Conservation (phyloP, 768 basidiomycete genomes). For the Rhodotorula paludigena region DNA sequence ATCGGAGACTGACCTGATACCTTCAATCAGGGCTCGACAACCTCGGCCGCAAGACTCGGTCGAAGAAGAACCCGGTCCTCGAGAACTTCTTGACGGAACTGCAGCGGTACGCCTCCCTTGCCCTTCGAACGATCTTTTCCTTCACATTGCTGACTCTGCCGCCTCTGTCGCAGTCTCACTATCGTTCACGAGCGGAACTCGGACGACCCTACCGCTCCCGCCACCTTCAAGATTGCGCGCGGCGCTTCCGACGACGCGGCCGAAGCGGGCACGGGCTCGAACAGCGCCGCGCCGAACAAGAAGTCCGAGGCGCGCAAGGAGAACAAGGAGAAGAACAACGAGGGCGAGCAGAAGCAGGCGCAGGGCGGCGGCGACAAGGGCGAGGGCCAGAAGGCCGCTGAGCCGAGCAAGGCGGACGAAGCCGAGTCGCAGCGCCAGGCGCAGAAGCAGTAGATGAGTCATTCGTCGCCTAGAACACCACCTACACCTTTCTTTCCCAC, state of each 20-base stretch:
- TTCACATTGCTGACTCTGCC: not conserved
- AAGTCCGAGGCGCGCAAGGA: not conserved
- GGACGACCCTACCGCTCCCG: conserved; percentile 1
- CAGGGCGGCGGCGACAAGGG: not conserved
- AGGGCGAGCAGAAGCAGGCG: not conserved
- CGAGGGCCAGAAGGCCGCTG: not conserved
- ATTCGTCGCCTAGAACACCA: too few relatives aligned
- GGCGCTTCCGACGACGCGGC: not conserved
- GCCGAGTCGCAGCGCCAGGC: too few relatives aligned
- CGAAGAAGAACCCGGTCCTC: conserved; percentile 6
- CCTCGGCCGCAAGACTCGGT: conserved; percentile 46
- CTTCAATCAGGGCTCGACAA: too few relatives aligned
- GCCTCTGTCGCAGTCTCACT: conserved; percentile 51
- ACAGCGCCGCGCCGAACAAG: not conserved
- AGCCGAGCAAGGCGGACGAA: not conserved
- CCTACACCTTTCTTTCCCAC: too few relatives aligned
- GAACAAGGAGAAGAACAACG: not conserved
- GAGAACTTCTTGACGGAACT: too few relatives aligned
- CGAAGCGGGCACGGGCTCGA: not conserved
- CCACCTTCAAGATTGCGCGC: not conserved
- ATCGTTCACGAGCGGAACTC: conserved; percentile 50
- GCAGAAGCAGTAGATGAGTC: too few relatives aligned
- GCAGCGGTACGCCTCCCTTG: not conserved
- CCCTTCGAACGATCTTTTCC: not conserved
- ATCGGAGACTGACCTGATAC: too few relatives aligned